phyloP scores from a whole-genome alignment of 202 grass and related monocot species.

The Bolboschoenoplectus hybrid region DNA sequence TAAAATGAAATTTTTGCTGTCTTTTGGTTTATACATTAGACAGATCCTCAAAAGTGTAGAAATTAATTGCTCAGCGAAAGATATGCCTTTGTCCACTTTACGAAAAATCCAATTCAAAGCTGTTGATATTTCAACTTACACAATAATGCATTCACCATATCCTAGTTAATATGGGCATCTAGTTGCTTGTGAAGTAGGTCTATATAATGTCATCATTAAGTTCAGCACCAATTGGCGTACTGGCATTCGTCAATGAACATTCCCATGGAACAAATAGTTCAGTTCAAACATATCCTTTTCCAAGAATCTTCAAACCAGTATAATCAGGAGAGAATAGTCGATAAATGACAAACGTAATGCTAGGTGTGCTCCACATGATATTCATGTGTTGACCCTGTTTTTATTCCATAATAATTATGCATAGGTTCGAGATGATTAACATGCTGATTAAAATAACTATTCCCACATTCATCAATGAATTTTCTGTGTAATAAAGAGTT shows the following conservation, averaged over 20 bases:
- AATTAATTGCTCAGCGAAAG: conserved; percentile 5
- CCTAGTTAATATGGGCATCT: neutral
- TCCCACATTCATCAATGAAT: neutral
- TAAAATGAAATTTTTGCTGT: neutral
- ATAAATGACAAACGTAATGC: neutral
- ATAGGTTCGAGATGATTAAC: neutral
- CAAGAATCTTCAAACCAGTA: neutral
- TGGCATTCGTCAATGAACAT: neutral
- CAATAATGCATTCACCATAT: neutral
- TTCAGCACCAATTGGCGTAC: neutral
- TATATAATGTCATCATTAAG: neutral
- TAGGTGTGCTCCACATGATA: neutral
- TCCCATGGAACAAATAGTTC: neutral
- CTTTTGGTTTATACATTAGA: neutral
- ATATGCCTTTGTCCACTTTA: conserved; percentile 2
- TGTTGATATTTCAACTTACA: neutral
- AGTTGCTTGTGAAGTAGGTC: neutral
- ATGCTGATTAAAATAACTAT: neutral
- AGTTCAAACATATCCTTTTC: neutral
- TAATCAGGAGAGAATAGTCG: neutral
- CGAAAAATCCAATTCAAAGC: neutral
- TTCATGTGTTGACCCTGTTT: neutral
- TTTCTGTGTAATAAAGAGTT: neutral
- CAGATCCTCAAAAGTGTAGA: neutral
- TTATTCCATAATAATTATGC: conserved; percentile 14